Base-by-base conservation (phyloP, 2,329 filamentous ascomycete genomes). In the Fusarium sp. region DNA sequence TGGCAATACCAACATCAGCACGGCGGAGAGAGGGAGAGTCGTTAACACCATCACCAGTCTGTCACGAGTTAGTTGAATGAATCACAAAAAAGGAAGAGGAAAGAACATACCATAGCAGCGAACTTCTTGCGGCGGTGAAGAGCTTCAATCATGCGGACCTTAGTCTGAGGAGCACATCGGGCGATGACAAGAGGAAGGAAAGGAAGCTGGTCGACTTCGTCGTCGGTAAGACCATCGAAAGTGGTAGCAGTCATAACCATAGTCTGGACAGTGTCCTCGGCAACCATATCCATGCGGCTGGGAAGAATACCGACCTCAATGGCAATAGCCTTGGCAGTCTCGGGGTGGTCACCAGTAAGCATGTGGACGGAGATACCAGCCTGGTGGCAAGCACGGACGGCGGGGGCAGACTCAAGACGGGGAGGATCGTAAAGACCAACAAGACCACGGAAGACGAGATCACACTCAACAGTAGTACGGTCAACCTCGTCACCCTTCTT, bases 111-210 rank as follows among this genome's bases (percentile, higher is more conserved):
- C 90, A 93, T 92, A 40, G 90, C 90, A 54, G 87, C 89, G 78
- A 90, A 92, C 50, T 83, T 84, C 50, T 85, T 85, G 27, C 91
- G 86, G 29, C 91, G 85, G 77, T 92, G 90, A 15, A 92, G 85
- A 18, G 90, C 90, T 68, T 91, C 89, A 68, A 93, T 91, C 91
- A 93, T 92, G 59, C 90, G 86, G 20, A 91, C 90, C 78, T 93
- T 93, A 15, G 91, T 92, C 55, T 87, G 85, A 2, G 91, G 91
- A 5, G 90, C 88, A 73, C 90, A 92, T 27, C 90, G 85, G 38
- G 90, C 90, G 66, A 92, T 89, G 7, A 92, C 90, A 4, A 92
- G 82, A 6, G 90, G 90, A 1, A 92, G 80, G 5, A 90, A 86
- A 1, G 89, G 89, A 11, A 92, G 83, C 14, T 82, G 73, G 68